phyloP scores from a whole-genome alignment of 805 yeast species.

The Metschnikowia kofuensis region DNA sequence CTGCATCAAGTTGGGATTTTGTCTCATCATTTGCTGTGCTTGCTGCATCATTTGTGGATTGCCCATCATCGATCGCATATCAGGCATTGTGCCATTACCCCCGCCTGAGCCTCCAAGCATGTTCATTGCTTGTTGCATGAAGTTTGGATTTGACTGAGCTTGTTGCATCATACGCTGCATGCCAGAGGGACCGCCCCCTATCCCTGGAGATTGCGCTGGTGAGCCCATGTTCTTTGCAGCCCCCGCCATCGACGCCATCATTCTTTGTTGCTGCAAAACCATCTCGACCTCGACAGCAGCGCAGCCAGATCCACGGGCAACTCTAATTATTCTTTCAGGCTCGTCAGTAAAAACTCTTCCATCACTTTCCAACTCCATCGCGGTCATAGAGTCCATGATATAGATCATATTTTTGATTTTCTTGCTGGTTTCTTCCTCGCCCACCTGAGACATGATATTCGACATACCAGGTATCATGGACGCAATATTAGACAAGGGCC shows the following conservation, averaged over 20 bases:
- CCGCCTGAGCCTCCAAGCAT: conserved; percentile 51
- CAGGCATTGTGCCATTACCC: conserved; percentile 39
- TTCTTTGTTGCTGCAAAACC: conserved; percentile 83
- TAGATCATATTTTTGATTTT: conserved; percentile 84
- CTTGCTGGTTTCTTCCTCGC: conserved; percentile 88
- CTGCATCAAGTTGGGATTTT: conserved; percentile 44
- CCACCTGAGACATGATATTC: conserved; percentile 77
- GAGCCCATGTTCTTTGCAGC: conserved; percentile 54
- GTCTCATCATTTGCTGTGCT: conserved; percentile 46
- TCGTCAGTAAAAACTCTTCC: conserved; percentile 76
- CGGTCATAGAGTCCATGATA: conserved; percentile 95
- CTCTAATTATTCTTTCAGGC: conserved; percentile 83
- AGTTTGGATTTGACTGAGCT: conserved; percentile 47
- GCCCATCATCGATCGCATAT: conserved; percentile 42
- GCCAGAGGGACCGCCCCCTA: conserved; percentile 34
- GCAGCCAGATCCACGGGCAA: conserved; percentile 94
- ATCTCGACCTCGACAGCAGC: conserved; percentile 90
- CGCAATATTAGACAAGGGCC: conserved; percentile 91
- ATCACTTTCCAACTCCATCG: conserved; percentile 84
- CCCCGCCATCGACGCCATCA: conserved; percentile 93
- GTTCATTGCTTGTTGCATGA: conserved; percentile 62
- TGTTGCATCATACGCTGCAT: conserved; percentile 55
- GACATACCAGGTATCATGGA: conserved; percentile 93
- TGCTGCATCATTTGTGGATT: conserved; percentile 50
- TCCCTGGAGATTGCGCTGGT: conserved; percentile 29